These are phyloP conservation scores for Candida chauliodis DNA, from an alignment of 805 yeast species.

Conservation along the genomic window DNA sequence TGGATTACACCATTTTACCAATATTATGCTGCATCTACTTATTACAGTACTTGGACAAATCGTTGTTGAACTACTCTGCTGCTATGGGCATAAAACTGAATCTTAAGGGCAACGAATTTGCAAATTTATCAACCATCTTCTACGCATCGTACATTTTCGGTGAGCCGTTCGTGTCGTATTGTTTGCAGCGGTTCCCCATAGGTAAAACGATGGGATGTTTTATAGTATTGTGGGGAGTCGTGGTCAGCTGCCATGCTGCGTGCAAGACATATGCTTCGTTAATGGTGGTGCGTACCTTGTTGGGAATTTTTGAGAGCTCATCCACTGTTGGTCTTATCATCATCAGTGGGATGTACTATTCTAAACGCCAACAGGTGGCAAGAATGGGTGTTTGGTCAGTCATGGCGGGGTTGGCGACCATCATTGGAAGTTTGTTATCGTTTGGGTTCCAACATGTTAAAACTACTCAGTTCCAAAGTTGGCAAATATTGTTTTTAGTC, in stretches of 20 bases:
- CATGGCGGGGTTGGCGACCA: constrained; percentile 56
- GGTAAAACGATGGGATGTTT: constrained; percentile 48
- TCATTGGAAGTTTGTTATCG: constrained; percentile 42
- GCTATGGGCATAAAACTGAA: constrained; percentile 59
- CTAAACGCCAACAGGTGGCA: constrained; percentile 47
- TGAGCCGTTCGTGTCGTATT: constrained; percentile 42
- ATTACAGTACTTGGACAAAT: constrained; percentile 57
- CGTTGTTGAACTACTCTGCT: constrained; percentile 58
- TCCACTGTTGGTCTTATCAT: constrained; percentile 56
- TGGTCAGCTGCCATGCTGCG: constrained; percentile 49
- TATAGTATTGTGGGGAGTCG: constrained; percentile 52
- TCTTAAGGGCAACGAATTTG: constrained; percentile 45
- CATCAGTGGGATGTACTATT: constrained; percentile 62
- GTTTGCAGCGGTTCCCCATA: constrained; percentile 50
- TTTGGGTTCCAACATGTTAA: constrained; percentile 53
- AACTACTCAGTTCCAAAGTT: constrained; percentile 40
- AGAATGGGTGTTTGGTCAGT: constrained; percentile 56
- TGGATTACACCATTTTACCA: constrained; percentile 48
- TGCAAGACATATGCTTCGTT: constrained; percentile 50
- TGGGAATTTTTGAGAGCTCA: constrained; percentile 54
- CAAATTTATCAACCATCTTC: constrained; percentile 51
- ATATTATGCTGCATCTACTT: constrained; percentile 52
- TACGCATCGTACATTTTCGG: constrained; percentile 52
- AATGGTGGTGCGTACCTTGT: constrained; percentile 51
- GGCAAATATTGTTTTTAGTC: constrained; percentile 59